These are phyloP conservation scores for Colletotrichum spaethianum DNA, from an alignment of 2,329 filamentous ascomycete species.

Conservation along the genomic window DNA sequence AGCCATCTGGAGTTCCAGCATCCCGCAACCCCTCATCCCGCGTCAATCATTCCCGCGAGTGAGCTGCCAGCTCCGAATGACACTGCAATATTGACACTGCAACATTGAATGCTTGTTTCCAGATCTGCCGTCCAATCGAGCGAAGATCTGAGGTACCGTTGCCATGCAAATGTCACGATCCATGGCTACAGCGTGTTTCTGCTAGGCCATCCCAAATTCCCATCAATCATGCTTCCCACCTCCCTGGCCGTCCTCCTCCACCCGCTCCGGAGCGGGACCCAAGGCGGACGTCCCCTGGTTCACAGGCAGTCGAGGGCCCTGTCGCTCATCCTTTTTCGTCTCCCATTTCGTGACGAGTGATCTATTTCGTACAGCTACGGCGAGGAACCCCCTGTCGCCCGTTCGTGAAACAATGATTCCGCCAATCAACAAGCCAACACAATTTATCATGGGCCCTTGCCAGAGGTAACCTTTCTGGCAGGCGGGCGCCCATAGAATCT, in stretches of 20 bases:
- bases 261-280: conserved; percentile 25
- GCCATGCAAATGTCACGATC: neutral
- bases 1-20: neutral
- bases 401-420: conserved; percentile 35
- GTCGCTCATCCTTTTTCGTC: conserved; percentile 11
- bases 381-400: conserved; percentile 23
- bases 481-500: conserved; percentile 17
- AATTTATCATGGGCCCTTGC: conserved; percentile 14
- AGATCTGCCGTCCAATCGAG: neutral
- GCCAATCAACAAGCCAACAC: conserved; percentile 31
- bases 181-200: conserved; percentile 26
- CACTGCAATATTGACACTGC: conserved; percentile 22
- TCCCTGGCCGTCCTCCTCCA: conserved; percentile 22
- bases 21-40: conserved; percentile 6
- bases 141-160: neutral
- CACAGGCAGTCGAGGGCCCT: conserved; percentile 7
- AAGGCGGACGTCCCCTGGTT: conserved; percentile 7
- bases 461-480: conserved; percentile 26
- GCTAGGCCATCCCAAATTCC: conserved; percentile 31
- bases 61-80: neutral
- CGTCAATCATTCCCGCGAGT: conserved; percentile 7
- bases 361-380: conserved; percentile 29
- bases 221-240: conserved; percentile 31
- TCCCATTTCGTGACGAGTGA: conserved; percentile 16
- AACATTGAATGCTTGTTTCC: conserved; percentile 21